phyloP scores from a whole-genome alignment of 2,329 filamentous ascomycete genomes.

The Pseudocercospora macadamiae region DNA sequence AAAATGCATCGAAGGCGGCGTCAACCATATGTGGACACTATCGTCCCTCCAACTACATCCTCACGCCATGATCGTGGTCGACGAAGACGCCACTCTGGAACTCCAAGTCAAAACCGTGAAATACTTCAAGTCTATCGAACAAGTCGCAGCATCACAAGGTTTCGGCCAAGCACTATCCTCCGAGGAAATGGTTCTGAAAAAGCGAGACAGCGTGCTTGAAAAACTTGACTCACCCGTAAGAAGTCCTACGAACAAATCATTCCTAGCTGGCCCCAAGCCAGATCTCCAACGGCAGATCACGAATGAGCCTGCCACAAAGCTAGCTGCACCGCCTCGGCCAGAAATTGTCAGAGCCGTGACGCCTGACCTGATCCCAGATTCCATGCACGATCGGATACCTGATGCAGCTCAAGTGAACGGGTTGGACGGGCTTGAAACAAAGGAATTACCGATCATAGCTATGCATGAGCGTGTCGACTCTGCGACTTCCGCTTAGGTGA shows the following conservation, averaged over 20 bases:
- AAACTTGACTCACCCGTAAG: constrained; percentile 37
- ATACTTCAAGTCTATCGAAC: constrained; percentile 56
- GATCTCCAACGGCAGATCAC: constrained; percentile 26
- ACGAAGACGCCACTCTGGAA: constrained; percentile 67
- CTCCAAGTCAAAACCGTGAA: constrained; percentile 50
- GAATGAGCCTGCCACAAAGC: constrained; percentile 30
- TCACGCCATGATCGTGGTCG: constrained; percentile 79
- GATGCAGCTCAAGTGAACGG: constrained; percentile 11
- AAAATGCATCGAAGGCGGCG: constrained; percentile 76
- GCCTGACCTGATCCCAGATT: constrained; percentile 41
- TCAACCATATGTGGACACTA: constrained; percentile 91
- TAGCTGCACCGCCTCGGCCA: constrained; percentile 16
- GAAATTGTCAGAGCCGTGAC: constrained; percentile 32
- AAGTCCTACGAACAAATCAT: constrained; percentile 27
- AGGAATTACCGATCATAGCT: constrained; percentile 35
- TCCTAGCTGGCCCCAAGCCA: constrained; percentile 25
- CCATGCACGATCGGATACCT: constrained; percentile 39
- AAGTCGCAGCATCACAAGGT: constrained; percentile 48
- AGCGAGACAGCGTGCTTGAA: constrained; percentile 41
- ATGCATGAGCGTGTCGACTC: constrained; percentile 41
- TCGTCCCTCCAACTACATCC: constrained; percentile 79
- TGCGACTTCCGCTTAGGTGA: constrained; percentile 11
- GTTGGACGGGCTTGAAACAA: constrained; percentile 33
- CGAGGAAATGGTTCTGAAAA: constrained; percentile 34
- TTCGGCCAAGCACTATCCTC: constrained; percentile 49